Percentiles rank a stretch among this genome's conserved stretches.
Conservation (phyloP, 768 basidiomycete genomes). For the Lactifluus subvellereus region DNA sequence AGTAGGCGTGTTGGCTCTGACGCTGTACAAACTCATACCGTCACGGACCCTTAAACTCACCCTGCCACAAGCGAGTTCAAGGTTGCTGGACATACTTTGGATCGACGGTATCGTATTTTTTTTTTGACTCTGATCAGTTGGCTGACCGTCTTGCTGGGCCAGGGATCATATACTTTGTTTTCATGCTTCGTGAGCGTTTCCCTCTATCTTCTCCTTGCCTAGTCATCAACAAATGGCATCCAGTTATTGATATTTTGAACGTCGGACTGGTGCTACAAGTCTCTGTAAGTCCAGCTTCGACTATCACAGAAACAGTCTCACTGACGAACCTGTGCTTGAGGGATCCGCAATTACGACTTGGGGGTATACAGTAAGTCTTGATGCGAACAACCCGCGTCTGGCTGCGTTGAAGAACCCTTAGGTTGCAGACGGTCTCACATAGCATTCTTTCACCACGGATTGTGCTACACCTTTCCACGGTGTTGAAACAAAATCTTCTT, state of each 20-base stretch:
- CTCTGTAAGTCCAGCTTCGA: neutral
- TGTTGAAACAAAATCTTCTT: neutral
- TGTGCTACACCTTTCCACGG: slow-evolving; percentile 8
- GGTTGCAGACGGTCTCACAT: slow-evolving; percentile 12
- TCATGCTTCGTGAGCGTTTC: slow-evolving; percentile 17
- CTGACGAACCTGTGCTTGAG: neutral
- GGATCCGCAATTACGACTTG: slow-evolving; percentile 7
- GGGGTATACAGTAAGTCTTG: slow-evolving; percentile 7
- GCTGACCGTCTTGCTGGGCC: neutral
- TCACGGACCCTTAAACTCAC: neutral
- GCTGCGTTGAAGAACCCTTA: neutral
- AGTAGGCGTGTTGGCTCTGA: slow-evolving; percentile 10
- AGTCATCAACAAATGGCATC: neutral
- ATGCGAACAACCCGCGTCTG: neutral
- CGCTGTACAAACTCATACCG: slow-evolving; percentile 12
- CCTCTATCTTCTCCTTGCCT: neutral
- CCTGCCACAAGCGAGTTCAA: neutral
- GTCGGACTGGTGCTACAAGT: slow-evolving; percentile 9
- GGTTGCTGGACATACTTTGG: slow-evolving; percentile 16
- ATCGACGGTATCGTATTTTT: slow-evolving; percentile 8
- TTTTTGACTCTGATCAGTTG: neutral
- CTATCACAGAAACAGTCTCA: neutral
- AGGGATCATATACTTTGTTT: slow-evolving; percentile 23
- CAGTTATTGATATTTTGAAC: slow-evolving; percentile 18
- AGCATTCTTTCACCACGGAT: slow-evolving; percentile 19